Evolutionary conservation across 148 eudicot genomes (phyloP), one percentile per base, ranked within the genome.

Genomic region (Chenopodium suecicum): DNA sequence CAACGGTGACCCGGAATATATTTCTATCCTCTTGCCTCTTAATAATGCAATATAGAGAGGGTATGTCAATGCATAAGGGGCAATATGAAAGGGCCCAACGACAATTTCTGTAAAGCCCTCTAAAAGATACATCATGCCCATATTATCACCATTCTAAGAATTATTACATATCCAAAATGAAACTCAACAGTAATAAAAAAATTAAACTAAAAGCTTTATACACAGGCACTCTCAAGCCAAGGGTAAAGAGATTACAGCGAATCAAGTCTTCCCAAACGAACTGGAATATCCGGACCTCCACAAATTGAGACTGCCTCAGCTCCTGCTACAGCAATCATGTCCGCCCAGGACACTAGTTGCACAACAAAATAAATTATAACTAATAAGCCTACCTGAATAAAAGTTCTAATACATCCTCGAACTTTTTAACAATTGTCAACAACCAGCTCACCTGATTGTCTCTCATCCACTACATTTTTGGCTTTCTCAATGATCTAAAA

Each of bases 321-420:
- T 87, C 99, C 98, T 74, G 92, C 99, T 81, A 92, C 88, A 76
- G 94, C 91, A 83, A 94, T 96, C 88, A 92, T 85, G 90, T 96
- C 99, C 32, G 99, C 97, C 99, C 97, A 90, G 67, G 98, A 96
- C 69, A 94, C 98, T 96, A 70, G 70, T 31, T 58, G 66, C 66
- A 78, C 67, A 76, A 78, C 76, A 87, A 75, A 52, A 77, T 60
- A 50, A 16, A 37, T 50, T 12, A 56, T 41, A 31, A 74, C 76
- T 84, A 82, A 82, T 74, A 79, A 22, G 17, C 31, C 6, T 75
- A 69, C 37, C 34, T 56, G 7, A 27, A 23, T 41, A 46, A 46
- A 81, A 76, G 4, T 62, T 0, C n/a, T 79, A 73, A 56, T 50
- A 31, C 7, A 60, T 47, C 16, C 62, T 63, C 74, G 50, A 60